Conservation (phyloP, 208 protist species). For the Acanthamoeba lenticulata region DNA sequence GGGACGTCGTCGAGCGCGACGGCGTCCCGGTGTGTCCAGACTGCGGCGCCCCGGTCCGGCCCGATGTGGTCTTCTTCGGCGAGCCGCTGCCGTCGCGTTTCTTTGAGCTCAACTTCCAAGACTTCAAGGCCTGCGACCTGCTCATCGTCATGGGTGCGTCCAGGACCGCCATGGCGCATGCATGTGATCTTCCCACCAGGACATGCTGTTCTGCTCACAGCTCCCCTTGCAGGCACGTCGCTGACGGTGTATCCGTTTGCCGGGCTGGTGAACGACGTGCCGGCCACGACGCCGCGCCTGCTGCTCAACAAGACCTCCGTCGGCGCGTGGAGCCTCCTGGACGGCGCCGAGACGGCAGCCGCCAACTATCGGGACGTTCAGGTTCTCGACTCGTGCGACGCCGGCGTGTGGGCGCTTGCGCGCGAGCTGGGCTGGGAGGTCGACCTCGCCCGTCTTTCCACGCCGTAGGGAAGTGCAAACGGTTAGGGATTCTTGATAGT, state of each 20-base stretch:
- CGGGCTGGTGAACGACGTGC: neutral
- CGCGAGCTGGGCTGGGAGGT: neutral
- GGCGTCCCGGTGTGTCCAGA: conserved; percentile 68
- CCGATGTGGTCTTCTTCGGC: conserved; percentile 97
- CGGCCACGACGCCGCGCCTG: neutral
- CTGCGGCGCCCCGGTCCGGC: conserved; percentile 91
- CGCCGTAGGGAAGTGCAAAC: too few relatives aligned
- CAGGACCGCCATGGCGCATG: too few relatives aligned
- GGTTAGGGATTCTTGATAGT: too few relatives aligned
- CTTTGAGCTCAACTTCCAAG: neutral
- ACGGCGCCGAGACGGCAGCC: neutral
- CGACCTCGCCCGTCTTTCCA: too few relatives aligned
- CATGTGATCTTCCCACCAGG: too few relatives aligned
- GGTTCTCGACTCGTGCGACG: neutral
- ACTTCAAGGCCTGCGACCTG: neutral
- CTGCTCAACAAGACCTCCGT: conserved; percentile 7
- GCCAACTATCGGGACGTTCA: neutral
- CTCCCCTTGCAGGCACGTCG: conserved; percentile 7
- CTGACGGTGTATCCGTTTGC: conserved; percentile 10
- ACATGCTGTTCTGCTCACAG: too few relatives aligned
- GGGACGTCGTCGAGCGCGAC: conserved; percentile 58
- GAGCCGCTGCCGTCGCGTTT: conserved; percentile 90
- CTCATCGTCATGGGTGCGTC: conserved; percentile 41
- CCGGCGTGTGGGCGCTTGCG: neutral
- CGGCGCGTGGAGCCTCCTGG: neutral